Evolutionary conservation across 345 rosid species (phyloP), one percentile per base, ranked within the genome.

Genomic region (Dipteronia dyeriana): DNA sequence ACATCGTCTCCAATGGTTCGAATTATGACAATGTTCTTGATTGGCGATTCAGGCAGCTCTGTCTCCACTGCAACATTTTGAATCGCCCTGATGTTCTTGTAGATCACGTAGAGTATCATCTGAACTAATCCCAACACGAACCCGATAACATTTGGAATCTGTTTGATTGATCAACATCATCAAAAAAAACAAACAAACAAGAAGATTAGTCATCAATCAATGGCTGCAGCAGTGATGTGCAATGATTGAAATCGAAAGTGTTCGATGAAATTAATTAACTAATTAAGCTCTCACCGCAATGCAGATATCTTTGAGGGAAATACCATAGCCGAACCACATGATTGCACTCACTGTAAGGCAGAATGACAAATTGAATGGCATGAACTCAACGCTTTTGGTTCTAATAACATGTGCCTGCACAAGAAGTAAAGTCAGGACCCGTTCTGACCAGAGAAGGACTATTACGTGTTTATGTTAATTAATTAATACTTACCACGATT

Each of bases 351-450:
- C 29, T 23, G 98, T 94, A 38, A 96, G 95, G 85, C 85, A 92
- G 80, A 94, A 85, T 14, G 99, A 94, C 22, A 96, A 77, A 74
- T 81, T 80, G 74, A 96, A 89, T 1, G 99, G 99, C 99, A 96
- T 96, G 86, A 88, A 96, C 75, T 92, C 97, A 9, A 96, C 99
- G 54, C 99, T 96, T 61, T 78, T 89, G 20, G 98, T 96, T 38
- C 87, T 74, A 39, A 96, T 81, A 3, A 96, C 98, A 75, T 79
- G 88, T 66, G 90, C 91, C 97, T 93, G 19, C 74, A 75, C 31
- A 34, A 34, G 1, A 34, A 34, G 38, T 34, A 34, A 4, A 34
- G 38, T 34, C 38, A 34, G 38, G 38, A 34, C 0, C 2, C 45
- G 45, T 41, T 41, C 10, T 41, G 45, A 41, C 11, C 9, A 41